Base-by-base conservation (phyloP, 2,329 filamentous ascomycete genomes). In the Ophiocordyceps australis region DNA sequence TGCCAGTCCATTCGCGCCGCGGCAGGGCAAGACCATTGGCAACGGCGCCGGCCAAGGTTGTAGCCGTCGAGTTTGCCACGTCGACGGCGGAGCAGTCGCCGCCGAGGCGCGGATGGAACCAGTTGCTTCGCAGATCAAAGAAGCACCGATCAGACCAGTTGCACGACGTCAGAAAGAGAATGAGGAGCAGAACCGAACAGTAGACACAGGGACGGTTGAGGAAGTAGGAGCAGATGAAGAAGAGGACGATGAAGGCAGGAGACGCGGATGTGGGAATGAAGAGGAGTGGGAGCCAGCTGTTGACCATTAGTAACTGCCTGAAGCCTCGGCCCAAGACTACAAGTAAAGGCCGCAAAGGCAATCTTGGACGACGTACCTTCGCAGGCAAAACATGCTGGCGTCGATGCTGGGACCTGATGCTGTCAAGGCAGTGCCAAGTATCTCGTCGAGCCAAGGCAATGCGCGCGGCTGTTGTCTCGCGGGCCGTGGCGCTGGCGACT, bases 201-300 rank as follows among this genome's bases (percentile, higher is more conserved):
- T 98, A 98, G 40, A 93, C 76, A 59, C 89, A 98, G 28, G 89
- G 89, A 28, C 86, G 75, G 56, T 94, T 92, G 41, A 98, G 74
- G 54, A 92, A 80, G 62, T 93, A 95, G 36, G 85, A 93, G 50
- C 85, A 82, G 36, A 82, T 65, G 57, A 98, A 76, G 62, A 89
- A 82, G 54, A 82, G 68, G 55, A 86, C 70, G 48, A 89, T 80
- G 57, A 86, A 85, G 42, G 79, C 66, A 15, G 80, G 80, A 30
- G 78, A 83, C 38, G 80, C 77, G 49, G 85, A 83, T 31, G 80
- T 81, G 27, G 80, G 80, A 39, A 89, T 83, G 54, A 89, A 85
- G 47, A 89, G 78, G 39, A 89, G 72, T 17, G 80, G 80, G 26
- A 89, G 67, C 76, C 79, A 86, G 52, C 79, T 86, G 40, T 13